phyloP scores from a whole-genome alignment of 1,284 basidiomycete genomes.

The Malassezia arunalokei region DNA sequence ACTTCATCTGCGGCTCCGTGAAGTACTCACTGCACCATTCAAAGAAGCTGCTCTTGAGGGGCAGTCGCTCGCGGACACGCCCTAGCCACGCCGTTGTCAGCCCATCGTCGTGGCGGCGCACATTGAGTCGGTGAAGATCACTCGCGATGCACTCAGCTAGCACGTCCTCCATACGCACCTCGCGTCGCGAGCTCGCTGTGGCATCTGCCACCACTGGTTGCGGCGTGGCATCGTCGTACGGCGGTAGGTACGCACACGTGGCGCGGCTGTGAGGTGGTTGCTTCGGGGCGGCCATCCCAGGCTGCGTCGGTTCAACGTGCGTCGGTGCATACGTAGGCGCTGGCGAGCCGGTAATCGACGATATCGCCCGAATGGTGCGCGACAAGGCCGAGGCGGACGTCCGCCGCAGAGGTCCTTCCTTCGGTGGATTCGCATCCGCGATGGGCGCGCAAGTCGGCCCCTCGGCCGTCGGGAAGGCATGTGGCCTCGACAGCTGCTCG shows the following conservation, averaged over 20 bases:
- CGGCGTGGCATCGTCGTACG: not conserved
- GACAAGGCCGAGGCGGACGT: not conserved
- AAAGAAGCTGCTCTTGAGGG: constrained; percentile 80
- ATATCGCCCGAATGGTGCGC: constrained; percentile 11
- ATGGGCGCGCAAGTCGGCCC: not conserved
- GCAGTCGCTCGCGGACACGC: constrained; percentile 52
- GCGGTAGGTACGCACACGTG: not conserved
- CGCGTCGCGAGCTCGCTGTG: constrained; percentile 16
- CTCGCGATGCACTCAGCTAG: constrained; percentile 39
- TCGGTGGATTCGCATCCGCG: not conserved
- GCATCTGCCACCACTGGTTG: not conserved
- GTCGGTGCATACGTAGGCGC: not conserved
- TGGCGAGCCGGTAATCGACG: not conserved
- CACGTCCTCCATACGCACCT: constrained; percentile 24
- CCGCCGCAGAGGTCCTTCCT: not conserved
- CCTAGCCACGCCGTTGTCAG: constrained; percentile 42
- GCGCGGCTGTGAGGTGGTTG: too few relatives aligned
- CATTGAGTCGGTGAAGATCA: constrained; percentile 31
- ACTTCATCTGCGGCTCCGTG: constrained; percentile 70
- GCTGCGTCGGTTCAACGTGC: not conserved
- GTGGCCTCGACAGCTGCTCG: not conserved
- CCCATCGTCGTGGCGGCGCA: constrained; percentile 19
- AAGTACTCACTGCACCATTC: constrained; percentile 97
- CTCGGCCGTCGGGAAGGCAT: constrained; percentile 3
- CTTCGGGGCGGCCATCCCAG: not conserved